Evolutionary conservation across 2,329 filamentous ascomycete genomes (phyloP).

Genomic region (Arthrocladium fulminans): DNA sequence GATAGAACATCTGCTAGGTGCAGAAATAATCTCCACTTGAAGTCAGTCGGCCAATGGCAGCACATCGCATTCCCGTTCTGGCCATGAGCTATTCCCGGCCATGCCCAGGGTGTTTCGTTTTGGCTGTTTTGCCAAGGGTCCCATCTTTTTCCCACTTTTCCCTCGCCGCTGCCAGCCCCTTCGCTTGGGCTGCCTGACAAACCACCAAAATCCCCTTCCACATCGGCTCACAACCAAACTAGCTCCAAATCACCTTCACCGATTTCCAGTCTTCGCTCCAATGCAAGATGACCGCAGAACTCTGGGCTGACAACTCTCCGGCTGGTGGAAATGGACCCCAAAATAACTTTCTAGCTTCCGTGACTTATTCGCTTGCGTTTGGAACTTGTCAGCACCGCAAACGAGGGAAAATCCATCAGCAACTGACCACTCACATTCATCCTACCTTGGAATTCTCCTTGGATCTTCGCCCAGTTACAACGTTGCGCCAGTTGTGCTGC

Average conservation of each 20-base stretch:
- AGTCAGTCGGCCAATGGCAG: background rate
- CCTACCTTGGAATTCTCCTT: background rate
- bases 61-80: background rate
- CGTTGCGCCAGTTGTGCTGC: constrained; percentile 1
- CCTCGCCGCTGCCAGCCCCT: background rate
- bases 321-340: constrained; percentile 4
- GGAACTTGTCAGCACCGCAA: constrained; percentile 6
- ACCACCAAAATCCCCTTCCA: constrained; percentile 4
- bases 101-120: background rate
- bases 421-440: constrained; percentile 7
- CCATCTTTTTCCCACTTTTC: background rate
- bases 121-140: background rate
- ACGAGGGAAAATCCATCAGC: background rate
- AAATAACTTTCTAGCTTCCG: constrained; percentile 8
- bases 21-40: background rate
- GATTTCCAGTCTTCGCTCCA: background rate
- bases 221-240: background rate
- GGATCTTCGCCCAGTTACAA: constrained; percentile 5
- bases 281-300: constrained; percentile 7
- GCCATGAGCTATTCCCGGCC: constrained; percentile 1
- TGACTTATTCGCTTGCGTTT: background rate
- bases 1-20: background rate
- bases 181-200: constrained; percentile 4
- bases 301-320: constrained; percentile 4
- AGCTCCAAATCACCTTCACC: background rate